Evolutionary conservation across 2,329 filamentous ascomycete genomes (phyloP), one percentile per base, ranked within the genome.

Genomic region (Lachnum nothofagi): DNA sequence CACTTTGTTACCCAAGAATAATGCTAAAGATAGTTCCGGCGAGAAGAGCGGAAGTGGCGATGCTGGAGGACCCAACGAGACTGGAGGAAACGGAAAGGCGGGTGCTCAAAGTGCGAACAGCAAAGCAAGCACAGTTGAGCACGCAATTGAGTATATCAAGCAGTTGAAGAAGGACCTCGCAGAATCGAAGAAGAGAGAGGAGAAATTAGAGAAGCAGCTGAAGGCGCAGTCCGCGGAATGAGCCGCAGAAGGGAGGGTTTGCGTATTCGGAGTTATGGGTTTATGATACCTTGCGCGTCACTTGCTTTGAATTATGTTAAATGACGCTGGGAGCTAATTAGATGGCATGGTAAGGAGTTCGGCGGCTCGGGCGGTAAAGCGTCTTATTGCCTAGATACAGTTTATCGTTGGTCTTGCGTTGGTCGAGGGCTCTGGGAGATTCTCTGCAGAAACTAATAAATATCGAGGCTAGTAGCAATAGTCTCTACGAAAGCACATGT

Each of bases 121-220:
- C 70, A 98, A 97, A 67, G 93, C 93, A 1, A 95, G 88, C 59
- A 96, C 94, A 1, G 93, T 98, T n/a, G 93, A 98, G 69, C 84
- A 88, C 70, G 93, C 93, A 1, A 97, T 97, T 61, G 85, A 91
- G 49, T 96, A 97, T 65, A 96, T 98, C 70, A 91, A 88, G 68
- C 78, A 83, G 52, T 70, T 98, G 53, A 83, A 94, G 68, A 73
- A 80, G 59, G 86, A 94, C 64, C 72, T 89, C 14, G 78, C 76
- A 2, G 78, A 81, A 27, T 82, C 83, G 19, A 83, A 82, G 44
- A 72, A 70, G 52, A 73, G 81, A 58, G 79, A 90, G 2, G 65
- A 65, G 46, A 55, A 57, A 43, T 60, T 60, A 1, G 64, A 67
- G 49, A 60, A 60, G 34, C 45, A 57, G 45, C 58, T 54, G 22